Base-by-base conservation (phyloP, 306 rosid species). In the Citrullus mucosospermus region DNA sequence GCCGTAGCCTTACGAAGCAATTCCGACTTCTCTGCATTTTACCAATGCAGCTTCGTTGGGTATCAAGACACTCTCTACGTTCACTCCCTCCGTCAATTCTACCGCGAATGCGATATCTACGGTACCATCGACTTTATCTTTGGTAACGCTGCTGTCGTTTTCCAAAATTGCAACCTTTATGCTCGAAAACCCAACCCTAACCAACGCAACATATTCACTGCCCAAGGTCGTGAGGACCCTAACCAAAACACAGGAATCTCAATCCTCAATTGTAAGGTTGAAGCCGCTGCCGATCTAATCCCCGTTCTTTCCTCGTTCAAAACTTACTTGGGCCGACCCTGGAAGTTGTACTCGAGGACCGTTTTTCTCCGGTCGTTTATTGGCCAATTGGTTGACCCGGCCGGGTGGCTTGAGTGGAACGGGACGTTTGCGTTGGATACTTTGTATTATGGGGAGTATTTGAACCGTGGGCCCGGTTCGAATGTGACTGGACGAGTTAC, bases 31-130 rank as follows among this genome's bases (percentile, higher is more conserved):
- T 95, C 97, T 0, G 92, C 88, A 11, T 95, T 95, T 84, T 95
- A 88, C 77, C 60, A 82, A 14, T 95, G 97, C 85, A 95, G 97
- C 86, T 94, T 94, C 17, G 88, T 94, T 0, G 97, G 87, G 1
- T 94, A 89, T 84, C 97, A 92, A 78, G 98, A 95, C 93, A 95
- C 97, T 0, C 98, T 95, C 80, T 95, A 95, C 25, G 91, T 83
- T 56, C 98, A 95, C 79, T 92, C 98, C 54, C 88, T 90, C 28
- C 91, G 98, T 5, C 98, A 94, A 66, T 94, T 94, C 85, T 92
- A 89, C 76, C 88, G 98, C 1, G 91, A 94, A 1, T 94, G 98
- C 57, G 95, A 94, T 79, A 14, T 94, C 34, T 94, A 92, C 34
- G 98, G 98, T 53, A 91, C 98, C 15, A 18, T 93, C 0, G 97